Evolutionary conservation across 352 stramenopile species (phyloP).

Genomic region (Phytophthora sojae): DNA sequence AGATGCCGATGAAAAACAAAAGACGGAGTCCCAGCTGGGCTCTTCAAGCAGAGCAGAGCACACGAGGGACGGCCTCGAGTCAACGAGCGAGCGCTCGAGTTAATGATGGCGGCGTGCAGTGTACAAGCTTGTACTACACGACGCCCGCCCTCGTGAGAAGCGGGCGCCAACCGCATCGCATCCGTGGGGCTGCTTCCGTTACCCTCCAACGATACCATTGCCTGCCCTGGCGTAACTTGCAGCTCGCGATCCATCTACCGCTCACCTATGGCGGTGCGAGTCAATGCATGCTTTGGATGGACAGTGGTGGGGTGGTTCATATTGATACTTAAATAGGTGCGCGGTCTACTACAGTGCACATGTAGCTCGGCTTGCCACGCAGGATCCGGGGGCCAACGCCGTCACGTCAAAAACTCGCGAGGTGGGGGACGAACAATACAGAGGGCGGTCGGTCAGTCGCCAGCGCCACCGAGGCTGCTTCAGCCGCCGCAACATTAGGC

Average conservation of each 20-base stretch:
- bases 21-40: background rate
- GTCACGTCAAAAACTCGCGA: slow-evolving; percentile 24
- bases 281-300: background rate
- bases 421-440: background rate
- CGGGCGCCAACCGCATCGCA: background rate
- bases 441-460: background rate
- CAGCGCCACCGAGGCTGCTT: background rate
- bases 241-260: slow-evolving; percentile 9
- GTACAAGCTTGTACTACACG: background rate
- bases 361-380: background rate
- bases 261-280: background rate
- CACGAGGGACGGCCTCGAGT: background rate
- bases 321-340: slow-evolving; percentile 40
- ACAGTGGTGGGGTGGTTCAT: slow-evolving; percentile 24
- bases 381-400: background rate
- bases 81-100: background rate
- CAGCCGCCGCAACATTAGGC: slow-evolving; percentile 28
- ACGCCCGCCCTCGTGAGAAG: background rate
- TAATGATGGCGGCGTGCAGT: background rate
- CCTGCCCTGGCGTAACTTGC: slow-evolving; percentile 3
- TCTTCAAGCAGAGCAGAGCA: no score
- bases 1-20: background rate
- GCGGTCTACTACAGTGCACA: slow-evolving; percentile 17
- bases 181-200: background rate
- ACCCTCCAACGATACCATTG: background rate